Evolutionary conservation across 78 protist species (phyloP), one percentile per base, ranked within the genome.

Genomic region (Chrysochromulina parva): DNA sequence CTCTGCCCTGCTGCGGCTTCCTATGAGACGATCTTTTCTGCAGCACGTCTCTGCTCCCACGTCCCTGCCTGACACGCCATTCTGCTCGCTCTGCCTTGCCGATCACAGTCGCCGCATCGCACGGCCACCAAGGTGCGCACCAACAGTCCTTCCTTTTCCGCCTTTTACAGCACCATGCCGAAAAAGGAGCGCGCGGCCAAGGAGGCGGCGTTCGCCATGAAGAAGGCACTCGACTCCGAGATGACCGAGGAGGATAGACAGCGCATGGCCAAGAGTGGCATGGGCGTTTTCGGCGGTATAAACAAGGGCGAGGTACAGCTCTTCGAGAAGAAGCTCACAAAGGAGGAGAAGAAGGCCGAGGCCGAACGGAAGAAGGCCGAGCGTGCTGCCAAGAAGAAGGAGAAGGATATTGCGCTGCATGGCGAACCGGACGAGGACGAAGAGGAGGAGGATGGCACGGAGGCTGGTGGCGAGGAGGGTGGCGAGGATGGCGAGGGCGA

Each of bases 281-380:
- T 69, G 78, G 78, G 78, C 53, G 50, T 69, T 11, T 3, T 3
- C 78, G 78, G 78, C 3, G 78, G 78, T 19, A 28, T 69, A 10
- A n/a, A 69, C 78, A 69, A 69, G 50, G 78, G 78, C 3, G 78
- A 69, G 48, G 78, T 1, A 4, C 7, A 3, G 54, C 78, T 69
- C 5, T 69, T 69, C 78, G 78, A 69, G 78, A 69, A 69, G 78
- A 69, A 69, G 78, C 14, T 69, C 50, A 69, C 78, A 1, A 69
- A 69, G 78, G 78, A 69, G 78, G 78, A 69, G 78, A 69, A 69
- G 50, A 69, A 69, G 50, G 78, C 78, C n/a, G 54, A 2, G 24
- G 20, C 14, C 53, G 78, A 69, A 16, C 50, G 50, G 14, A 69
- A 69, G 78, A 69, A 69, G 78, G 78, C 78, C 53, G 78, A 69